Conservation (phyloP, 176 grass and related monocot genomes). For the Sorghum bicolor region Sorghum_bicolor_NCBIv3 NC_012879.2:57079501-57080000, state of each 20-base stretch:
- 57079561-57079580: neutral
- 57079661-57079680: neutral
- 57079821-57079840: neutral
- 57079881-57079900: conserved; percentile 1
- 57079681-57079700: conserved; percentile 13
- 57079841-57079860: neutral
- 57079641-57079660: conserved; percentile 4
- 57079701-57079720: neutral
- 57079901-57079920: neutral
- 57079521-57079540: conserved; percentile 24
- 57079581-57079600: neutral
- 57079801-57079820: conserved; percentile 6
- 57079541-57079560: conserved; percentile 1
- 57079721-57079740: too few species aligned
- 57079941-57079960: conserved; percentile 23
- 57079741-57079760: too few species aligned
- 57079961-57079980: neutral
- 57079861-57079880: conserved; percentile 28
- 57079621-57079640: conserved; percentile 1
- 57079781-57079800: too few species aligned
- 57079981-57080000: conserved; percentile 3
- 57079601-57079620: conserved; percentile 29
- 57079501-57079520: neutral
- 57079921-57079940: neutral
- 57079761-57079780: too few species aligned